A percentile compares a stretch with the other conserved stretches of the same genome.
These are phyloP conservation scores for Solanum microdontum DNA, from an alignment of 257 asterid genomes.

Conservation along the genomic window DNA sequence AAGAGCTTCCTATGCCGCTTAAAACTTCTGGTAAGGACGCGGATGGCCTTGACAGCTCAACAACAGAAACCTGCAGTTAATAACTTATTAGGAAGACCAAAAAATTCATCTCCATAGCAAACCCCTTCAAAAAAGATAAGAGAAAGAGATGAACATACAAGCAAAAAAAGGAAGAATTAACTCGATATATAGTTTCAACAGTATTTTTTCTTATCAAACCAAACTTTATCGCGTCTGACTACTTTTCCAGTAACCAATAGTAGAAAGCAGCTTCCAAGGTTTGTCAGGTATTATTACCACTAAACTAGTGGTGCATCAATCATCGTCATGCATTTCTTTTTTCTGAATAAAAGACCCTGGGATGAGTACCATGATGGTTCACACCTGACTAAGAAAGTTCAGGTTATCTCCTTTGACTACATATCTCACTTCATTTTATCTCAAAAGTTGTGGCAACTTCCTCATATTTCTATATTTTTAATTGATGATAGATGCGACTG, in stretches of 20 bases:
- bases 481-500: not conserved
- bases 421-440: not conserved
- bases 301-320: not conserved
- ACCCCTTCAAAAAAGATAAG: not conserved
- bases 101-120: not conserved
- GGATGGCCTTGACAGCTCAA: constrained; percentile 77
- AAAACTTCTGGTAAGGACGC: constrained; percentile 54
- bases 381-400: not conserved
- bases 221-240: not conserved
- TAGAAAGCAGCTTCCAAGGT: not conserved
- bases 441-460: not conserved
- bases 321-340: not conserved
- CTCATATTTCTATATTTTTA: not conserved
- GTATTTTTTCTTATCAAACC: not conserved
- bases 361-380: not conserved
- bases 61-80: constrained; percentile 54
- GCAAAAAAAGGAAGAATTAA: not conserved
- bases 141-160: not conserved
- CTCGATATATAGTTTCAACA: not conserved
- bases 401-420: not conserved
- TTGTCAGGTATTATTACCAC: not conserved
- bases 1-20: constrained; percentile 43
- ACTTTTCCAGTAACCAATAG: not conserved
- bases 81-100: not conserved
- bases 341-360: not conserved